Conservation (phyloP, 2,329 filamentous ascomycete genomes). For the Hymenoscyphus albidus region DNA sequence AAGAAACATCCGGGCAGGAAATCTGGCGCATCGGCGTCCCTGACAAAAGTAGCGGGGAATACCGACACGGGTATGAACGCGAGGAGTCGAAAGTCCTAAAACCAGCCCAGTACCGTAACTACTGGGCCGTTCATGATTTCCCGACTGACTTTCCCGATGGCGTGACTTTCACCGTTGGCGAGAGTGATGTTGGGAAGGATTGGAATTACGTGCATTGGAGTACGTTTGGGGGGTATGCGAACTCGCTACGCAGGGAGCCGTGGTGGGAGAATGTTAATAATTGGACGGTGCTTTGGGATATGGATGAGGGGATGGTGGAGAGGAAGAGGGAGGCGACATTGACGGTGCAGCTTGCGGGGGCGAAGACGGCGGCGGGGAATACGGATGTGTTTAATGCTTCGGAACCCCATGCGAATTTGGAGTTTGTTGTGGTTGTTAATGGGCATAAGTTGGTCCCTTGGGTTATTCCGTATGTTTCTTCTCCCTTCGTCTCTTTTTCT, state of each 20-base stretch:
- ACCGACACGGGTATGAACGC: constrained; percentile 50
- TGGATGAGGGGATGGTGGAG: constrained; percentile 41
- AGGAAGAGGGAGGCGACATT: constrained; percentile 49
- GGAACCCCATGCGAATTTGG: constrained; percentile 51
- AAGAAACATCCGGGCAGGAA: constrained; percentile 54
- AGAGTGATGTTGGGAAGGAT: constrained; percentile 45
- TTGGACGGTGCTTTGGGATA: constrained; percentile 55
- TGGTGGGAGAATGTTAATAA: constrained; percentile 51
- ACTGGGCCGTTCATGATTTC: constrained; percentile 60
- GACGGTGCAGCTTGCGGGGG: constrained; percentile 60
- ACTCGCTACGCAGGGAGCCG: constrained; percentile 42
- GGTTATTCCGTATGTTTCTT: constrained; percentile 49
- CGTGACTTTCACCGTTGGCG: constrained; percentile 54
- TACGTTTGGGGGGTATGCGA: constrained; percentile 54
- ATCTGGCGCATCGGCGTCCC: constrained; percentile 61
- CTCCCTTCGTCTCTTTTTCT: background rate
- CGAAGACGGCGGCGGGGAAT: constrained; percentile 59
- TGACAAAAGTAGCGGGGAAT: constrained; percentile 59
- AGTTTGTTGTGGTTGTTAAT: constrained; percentile 48
- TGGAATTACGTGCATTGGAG: constrained; percentile 66
- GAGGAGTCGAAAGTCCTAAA: constrained; percentile 47
- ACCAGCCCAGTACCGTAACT: constrained; percentile 56
- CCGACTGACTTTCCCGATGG: constrained; percentile 55
- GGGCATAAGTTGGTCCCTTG: constrained; percentile 46
- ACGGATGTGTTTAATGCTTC: constrained; percentile 54